Evolutionary conservation across 2,329 filamentous ascomycete species (phyloP), one percentile per base, ranked within the genome.

Genomic region (Monilinia laxa): DNA sequence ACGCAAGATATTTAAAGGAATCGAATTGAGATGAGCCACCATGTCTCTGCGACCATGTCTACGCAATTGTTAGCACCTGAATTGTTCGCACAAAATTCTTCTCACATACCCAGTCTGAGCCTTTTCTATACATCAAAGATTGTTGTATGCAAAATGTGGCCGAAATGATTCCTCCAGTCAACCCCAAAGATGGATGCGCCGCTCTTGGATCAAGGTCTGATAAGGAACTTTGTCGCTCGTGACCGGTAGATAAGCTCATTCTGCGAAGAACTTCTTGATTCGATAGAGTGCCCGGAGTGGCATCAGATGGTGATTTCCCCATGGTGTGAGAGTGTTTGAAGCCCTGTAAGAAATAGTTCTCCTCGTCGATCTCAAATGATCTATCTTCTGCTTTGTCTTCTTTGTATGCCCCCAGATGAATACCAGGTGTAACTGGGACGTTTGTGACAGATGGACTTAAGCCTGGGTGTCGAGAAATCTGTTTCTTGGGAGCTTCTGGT

Each of bases 1-100:
- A 96, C 4, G 93, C 91, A 55, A 98, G 87, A 78, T 96, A 89
- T 66, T 89, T 86, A 75, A 98, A 93, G 12, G 93, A 93, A 77
- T 97, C 93, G 79, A 96, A 96, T 45, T 98, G 84, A 20, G 94
- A 93, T 16, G 94, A 97, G 67, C 93, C 94, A 65, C 94, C 94
- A 68, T 90, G 90, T 35, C 93, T 90, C 68, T 87, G 82, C 73
- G 86, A 87, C 65, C 97, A 81, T 75, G 91, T 87, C 91, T 94
- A 71, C 38, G 64, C 47, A 12, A 53, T 64, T 66, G 55, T 75
- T 66, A 74, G 71, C 63, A 51, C 51, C n/a, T 56, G 18, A 45
- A 59, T 47, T n/a, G 2, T 23, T 49, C 25, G 52, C 12, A 52
- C 20, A 31, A 51, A 51, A n/a, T 38, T 38, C 28, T 45, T 9